phyloP scores from a whole-genome alignment of 108 stramenopile species.

The Mediolabrus comicus region DNA sequence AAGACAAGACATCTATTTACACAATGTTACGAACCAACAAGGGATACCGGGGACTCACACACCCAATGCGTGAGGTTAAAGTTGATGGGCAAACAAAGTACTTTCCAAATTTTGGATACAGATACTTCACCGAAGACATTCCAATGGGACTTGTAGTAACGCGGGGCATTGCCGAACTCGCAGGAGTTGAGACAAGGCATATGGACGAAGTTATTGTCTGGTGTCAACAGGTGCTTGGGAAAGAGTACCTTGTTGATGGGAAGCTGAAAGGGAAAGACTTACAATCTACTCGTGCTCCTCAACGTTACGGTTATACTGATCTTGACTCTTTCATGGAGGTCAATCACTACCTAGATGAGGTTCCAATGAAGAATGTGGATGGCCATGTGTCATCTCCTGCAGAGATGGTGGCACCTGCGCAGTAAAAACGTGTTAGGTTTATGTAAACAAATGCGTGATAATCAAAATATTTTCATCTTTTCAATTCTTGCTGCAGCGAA shows the following conservation, averaged over 20 bases:
- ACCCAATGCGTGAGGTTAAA: conserved; percentile 46
- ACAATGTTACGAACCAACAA: conserved; percentile 56
- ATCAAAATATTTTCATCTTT: conserved; percentile 14
- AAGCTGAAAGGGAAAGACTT: conserved; percentile 49
- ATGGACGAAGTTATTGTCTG: conserved; percentile 60
- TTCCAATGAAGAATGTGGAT: conserved; percentile 42
- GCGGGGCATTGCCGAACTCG: conserved; percentile 57
- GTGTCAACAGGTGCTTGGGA: conserved; percentile 55
- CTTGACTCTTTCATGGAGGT: conserved; percentile 50
- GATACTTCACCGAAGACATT: conserved; percentile 64
- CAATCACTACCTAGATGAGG: conserved; percentile 41
- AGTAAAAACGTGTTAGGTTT: conserved; percentile 41
- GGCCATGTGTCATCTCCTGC: conserved; percentile 9
- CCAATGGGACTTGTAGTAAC: conserved; percentile 61
- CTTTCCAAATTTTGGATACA: conserved; percentile 58
- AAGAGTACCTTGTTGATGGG: conserved; percentile 54
- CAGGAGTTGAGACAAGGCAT: conserved; percentile 52
- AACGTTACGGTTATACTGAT: conserved; percentile 49
- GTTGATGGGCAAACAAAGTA: conserved; percentile 34
- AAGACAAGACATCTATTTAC: conserved; percentile 53
- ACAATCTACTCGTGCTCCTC: conserved; percentile 41
- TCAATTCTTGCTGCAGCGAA: conserved; percentile 73
- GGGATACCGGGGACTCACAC: conserved; percentile 56
- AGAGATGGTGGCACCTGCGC: conserved; percentile 28
- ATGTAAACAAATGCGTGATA: conserved; percentile 36